phyloP scores from a whole-genome alignment of 2,329 filamentous ascomycete genomes.

The Parasarocladium wereldwijsianum region DNA sequence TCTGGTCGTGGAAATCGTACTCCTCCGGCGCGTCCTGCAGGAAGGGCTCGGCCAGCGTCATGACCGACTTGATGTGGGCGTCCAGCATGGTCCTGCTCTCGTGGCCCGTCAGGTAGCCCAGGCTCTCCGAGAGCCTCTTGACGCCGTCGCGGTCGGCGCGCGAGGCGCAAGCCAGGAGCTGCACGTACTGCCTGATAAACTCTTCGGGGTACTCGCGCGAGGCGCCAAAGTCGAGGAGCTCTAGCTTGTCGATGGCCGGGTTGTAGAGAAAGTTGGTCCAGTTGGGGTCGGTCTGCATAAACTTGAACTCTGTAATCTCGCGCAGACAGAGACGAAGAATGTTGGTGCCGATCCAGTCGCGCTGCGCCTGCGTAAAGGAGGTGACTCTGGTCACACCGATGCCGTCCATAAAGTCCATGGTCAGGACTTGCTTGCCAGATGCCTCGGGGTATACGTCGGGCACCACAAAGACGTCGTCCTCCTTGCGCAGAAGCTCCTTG shows the following conservation, averaged over 20 bases:
- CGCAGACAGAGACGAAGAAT: conserved; percentile 82
- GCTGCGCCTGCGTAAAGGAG: conserved; percentile 64
- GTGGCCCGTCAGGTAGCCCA: conserved; percentile 86
- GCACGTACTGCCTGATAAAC: conserved; percentile 71
- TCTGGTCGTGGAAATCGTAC: conserved; percentile 90
- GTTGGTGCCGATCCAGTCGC: conserved; percentile 92
- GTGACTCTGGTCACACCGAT: conserved; percentile 69
- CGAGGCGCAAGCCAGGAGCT: conserved; percentile 67
- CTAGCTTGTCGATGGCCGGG: conserved; percentile 52
- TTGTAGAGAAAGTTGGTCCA: conserved; percentile 99
- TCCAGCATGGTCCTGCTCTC: conserved; percentile 79
- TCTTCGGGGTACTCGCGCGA: conserved; percentile 68
- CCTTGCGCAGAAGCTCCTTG: conserved; percentile 49
- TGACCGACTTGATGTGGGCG: conserved; percentile 75
- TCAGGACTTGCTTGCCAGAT: conserved; percentile 74
- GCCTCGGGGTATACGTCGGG: conserved; percentile 67
- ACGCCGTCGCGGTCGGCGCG: conserved; percentile 50
- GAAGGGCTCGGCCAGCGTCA: conserved; percentile 90
- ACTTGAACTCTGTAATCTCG: conserved; percentile 86
- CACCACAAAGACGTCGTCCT: conserved; percentile 61
- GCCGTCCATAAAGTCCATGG: conserved; percentile 84
- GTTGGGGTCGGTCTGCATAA: conserved; percentile 99
- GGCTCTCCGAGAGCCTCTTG: conserved; percentile 51
- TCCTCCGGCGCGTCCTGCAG: conserved; percentile 57
- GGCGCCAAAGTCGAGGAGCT: conserved; percentile 91